Evolutionary conservation across 805 yeast species (phyloP), one percentile per base, ranked within the genome.

Genomic region (Wickerhamomyces silvicola): DNA sequence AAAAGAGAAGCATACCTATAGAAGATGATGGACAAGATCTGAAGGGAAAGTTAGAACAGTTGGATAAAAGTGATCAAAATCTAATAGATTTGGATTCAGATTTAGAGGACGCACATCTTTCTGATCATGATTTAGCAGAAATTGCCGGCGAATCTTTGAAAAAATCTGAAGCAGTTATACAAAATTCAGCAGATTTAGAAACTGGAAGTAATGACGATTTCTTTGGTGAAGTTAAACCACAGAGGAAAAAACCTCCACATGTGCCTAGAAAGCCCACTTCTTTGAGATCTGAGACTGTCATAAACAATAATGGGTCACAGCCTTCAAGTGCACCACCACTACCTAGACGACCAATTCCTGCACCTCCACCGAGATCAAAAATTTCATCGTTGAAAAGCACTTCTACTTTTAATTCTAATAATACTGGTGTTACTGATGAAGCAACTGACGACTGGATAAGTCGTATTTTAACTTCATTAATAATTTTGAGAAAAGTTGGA

Each of bases 371-470:
- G 6, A 35, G 34, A 26, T 41, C 43, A 12, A 26, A 38, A 16
- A 15, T 33, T 15, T 10, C 28, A 8, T 18, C 28, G 8, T n/a
- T n/a, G n/a, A 21, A 38, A 27, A 42, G 38, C 22, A 39, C 50
- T 13, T 55, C 59, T 1, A 46, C 54, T 7, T 38, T 52, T 7
- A 45, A 12, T 37, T 54, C 13, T 45, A 49, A 24, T 37, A 41
- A 36, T 6, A 27, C 33, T 13, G 35, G 46, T 3, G 50, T 40
- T 14, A 50, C 59, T 11, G 83, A 76, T 41, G 72, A 66, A 36
- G 68, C 62, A 27, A 66, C 66, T 16, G 78, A 72, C 14, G 43
- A 60, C 13, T 80, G 88, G 88, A 67, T 65, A 33, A 57, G 59
- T 20, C 62, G 85, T 27, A 60, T 75, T 2, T 40, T 55, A n/a